These are phyloP conservation scores for Rhizopogon vulgaris DNA, from an alignment of 768 basidiomycete genomes.

Conservation along the genomic window DNA sequence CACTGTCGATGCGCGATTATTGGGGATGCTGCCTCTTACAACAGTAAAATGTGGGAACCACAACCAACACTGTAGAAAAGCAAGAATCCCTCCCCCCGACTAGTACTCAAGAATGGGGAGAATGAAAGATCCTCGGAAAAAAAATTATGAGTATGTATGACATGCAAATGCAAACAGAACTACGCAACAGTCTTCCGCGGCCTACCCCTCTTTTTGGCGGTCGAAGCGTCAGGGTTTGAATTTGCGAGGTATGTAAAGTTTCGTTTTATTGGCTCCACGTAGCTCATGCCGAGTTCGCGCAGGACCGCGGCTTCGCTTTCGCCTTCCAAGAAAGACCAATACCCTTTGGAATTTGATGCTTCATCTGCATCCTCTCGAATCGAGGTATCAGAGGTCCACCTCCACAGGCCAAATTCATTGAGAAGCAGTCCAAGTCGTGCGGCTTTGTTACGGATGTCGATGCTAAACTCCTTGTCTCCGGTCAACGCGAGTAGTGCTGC, in stretches of 20 bases:
- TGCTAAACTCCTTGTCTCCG: constrained; percentile 46
- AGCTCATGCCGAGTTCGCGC: constrained; percentile 36
- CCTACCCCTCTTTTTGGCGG: constrained; percentile 1
- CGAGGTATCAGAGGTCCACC: constrained; percentile 29
- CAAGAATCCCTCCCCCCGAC: too few relatives aligned
- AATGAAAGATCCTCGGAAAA: background rate
- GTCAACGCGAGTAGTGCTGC: constrained; percentile 50
- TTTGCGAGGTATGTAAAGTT: constrained; percentile 23
- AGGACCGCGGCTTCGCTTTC: constrained; percentile 42
- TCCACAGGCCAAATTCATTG: constrained; percentile 63
- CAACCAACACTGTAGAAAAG: too few relatives aligned
- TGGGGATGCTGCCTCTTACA: background rate
- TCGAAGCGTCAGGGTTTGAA: background rate
- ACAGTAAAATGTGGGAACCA: background rate
- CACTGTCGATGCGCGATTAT: too few relatives aligned
- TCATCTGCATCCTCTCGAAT: constrained; percentile 2
- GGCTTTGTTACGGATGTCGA: constrained; percentile 38
- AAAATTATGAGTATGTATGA: background rate
- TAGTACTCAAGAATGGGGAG: too few relatives aligned
- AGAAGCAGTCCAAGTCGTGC: constrained; percentile 40
- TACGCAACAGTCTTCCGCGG: background rate
- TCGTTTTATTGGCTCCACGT: constrained; percentile 32
- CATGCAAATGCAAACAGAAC: background rate
- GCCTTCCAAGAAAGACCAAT: constrained; percentile 42
- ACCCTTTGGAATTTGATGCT: constrained; percentile 18